Evolutionary conservation across 1,284 basidiomycete genomes (phyloP).

Genomic region (Trametes sp.): DNA sequence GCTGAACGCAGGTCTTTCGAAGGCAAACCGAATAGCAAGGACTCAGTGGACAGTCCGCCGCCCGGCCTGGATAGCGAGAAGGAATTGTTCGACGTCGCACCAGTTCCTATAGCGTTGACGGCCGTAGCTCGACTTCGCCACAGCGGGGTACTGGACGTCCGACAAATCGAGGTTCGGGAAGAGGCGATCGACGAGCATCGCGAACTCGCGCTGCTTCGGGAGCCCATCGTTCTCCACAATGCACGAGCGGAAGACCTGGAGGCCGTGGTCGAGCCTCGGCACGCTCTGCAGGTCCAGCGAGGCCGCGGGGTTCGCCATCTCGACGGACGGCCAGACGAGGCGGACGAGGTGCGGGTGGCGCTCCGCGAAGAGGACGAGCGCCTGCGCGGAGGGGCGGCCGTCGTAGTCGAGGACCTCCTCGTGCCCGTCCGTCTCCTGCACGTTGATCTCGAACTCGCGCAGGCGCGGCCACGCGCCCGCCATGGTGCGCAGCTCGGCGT

Average conservation of each 20-base stretch:
- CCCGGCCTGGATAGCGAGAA: not conserved
- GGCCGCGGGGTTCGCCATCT: not conserved
- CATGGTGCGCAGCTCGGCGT: not conserved
- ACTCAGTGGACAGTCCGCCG: too few relatives aligned
- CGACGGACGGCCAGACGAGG: slow-evolving; percentile 13
- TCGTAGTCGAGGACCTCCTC: not conserved
- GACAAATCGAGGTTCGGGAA: slow-evolving; percentile 16
- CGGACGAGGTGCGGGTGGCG: slow-evolving; percentile 13
- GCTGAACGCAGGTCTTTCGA: too few relatives aligned
- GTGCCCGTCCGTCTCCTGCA: not conserved
- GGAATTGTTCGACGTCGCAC: slow-evolving; percentile 18
- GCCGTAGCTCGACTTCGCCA: not conserved
- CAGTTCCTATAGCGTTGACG: not conserved
- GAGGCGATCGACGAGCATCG: slow-evolving; percentile 13
- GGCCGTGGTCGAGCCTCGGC: slow-evolving; percentile 6
- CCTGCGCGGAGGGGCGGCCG: not conserved
- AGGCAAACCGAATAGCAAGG: too few relatives aligned
- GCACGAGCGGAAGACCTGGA: slow-evolving; percentile 6
- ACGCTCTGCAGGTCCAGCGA: not conserved
- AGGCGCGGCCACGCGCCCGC: slow-evolving; percentile 13
- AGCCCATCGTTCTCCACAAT: not conserved
- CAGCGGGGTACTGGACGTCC: slow-evolving; percentile 7
- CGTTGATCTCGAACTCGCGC: slow-evolving; percentile 14
- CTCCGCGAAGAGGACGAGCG: slow-evolving; percentile 15
- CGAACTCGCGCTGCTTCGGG: slow-evolving; percentile 2